Percentiles rank a stretch among this genome's conserved stretches.
Conservation (phyloP, 2,329 filamentous ascomycete genomes). For the Mariannaea sp. region DNA sequence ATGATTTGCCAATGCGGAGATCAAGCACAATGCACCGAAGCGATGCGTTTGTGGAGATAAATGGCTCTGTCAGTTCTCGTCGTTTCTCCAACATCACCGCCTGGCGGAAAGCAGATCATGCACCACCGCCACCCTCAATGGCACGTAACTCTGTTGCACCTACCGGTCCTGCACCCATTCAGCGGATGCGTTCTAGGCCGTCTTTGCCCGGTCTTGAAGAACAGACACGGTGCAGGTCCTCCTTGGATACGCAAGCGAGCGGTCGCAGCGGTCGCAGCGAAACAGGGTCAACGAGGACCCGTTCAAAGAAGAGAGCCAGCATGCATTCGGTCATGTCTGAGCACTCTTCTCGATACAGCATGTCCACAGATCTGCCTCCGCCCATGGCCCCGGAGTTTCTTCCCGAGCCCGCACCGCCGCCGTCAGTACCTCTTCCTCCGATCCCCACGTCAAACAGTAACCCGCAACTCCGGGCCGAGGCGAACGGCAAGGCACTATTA, state of each 20-base stretch:
- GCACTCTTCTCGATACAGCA: slow-evolving; percentile 29
- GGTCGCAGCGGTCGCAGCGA: slow-evolving; percentile 31
- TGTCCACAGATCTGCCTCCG: slow-evolving; percentile 32
- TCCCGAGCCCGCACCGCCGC: slow-evolving; percentile 39
- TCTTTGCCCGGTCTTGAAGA: slow-evolving; percentile 26
- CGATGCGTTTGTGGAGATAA: slow-evolving; percentile 25
- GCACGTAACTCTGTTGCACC: slow-evolving; percentile 23
- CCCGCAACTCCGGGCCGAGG: slow-evolving; percentile 29
- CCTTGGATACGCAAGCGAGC: slow-evolving; percentile 39
- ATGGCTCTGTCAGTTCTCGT: slow-evolving; percentile 34
- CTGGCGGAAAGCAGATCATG: slow-evolving; percentile 36
- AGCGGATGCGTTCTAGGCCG: slow-evolving; percentile 31
- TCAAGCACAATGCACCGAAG: slow-evolving; percentile 29
- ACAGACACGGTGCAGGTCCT: slow-evolving; percentile 38
- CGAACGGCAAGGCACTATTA: slow-evolving; percentile 31
- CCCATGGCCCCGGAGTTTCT: slow-evolving; percentile 32
- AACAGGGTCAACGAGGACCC: slow-evolving; percentile 26
- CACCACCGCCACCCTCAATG: slow-evolving; percentile 6
- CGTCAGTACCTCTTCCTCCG: slow-evolving; percentile 40
- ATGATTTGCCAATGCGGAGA: slow-evolving; percentile 30
- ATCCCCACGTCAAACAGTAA: slow-evolving; percentile 37
- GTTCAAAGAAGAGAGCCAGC: slow-evolving; percentile 38
- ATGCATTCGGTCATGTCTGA: slow-evolving; percentile 38
- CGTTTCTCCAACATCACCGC: slow-evolving; percentile 41
- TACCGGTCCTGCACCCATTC: slow-evolving; percentile 21